Evolutionary conservation across 1,284 basidiomycete species (phyloP), one percentile per base, ranked within the genome.

Genomic region (Cryptococcus maquisensis): DNA sequence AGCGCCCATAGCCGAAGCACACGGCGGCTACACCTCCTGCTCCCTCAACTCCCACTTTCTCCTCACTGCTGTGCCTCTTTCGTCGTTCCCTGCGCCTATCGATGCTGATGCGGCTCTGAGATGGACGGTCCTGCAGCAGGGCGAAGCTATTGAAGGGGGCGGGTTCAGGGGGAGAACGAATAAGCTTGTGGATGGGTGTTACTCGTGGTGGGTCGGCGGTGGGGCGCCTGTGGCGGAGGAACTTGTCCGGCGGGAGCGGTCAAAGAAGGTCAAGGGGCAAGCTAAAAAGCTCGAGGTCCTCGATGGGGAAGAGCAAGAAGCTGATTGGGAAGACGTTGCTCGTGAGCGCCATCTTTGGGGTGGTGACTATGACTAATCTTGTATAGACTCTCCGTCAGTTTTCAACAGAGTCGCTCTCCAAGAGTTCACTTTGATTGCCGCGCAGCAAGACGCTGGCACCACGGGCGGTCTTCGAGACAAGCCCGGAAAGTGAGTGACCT

Each of bases 121-220:
- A 2, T 98, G 95, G 95, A 81, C 87, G 0, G 84, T 83, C 0
- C 80, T 86, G 47, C 88, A 96, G 85, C 96, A 99, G 71, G 93
- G 92, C 0, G 75, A 78, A 0, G 84, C 86, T 24, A 81, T 83
- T 24, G 95, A 98, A 68, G 81, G 92, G 3, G 94, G 93, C 3
- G 96, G 95, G 0, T 98, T 98, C 77, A 83, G 83, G 45, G 96
- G 96, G 0, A 81, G 96, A 42, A 91, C 90, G 56, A 99, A 98
- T 75, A 99, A 99, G 76, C 83, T 99, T 13, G 95, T 99, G 0
- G 96, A 99, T 68, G 96, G 95, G 3, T 99, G 96, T 76, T 99
- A 98, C 74, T 86, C 89, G 32, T 98, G 96, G 96, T 98, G 93
- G 88, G 90, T 94, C 26, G 95, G 90, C 2, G 94, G 94, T 0